Conservation (phyloP, 495 filamentous ascomycete species). For the Daldinia decipiens region DNA sequence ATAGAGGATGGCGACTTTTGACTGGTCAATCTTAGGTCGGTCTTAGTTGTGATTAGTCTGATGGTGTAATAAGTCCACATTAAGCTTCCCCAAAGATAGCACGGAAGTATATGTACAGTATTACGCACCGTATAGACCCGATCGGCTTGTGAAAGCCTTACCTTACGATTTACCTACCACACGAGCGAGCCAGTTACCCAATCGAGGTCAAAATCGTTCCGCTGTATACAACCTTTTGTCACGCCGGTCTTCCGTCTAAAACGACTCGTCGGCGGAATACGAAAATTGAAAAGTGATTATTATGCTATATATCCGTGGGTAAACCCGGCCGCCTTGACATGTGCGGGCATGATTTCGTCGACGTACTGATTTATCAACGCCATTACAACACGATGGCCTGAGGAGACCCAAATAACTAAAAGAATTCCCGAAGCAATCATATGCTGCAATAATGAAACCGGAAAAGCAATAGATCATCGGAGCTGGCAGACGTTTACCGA, state of each 20-base stretch:
- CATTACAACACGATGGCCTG: slow-evolving; percentile 15
- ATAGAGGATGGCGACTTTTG: slow-evolving; percentile 26
- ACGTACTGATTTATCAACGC: not conserved
- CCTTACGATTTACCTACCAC: slow-evolving; percentile 13
- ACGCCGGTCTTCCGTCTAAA: slow-evolving; percentile 10
- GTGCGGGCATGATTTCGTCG: slow-evolving; percentile 6
- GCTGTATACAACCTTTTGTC: slow-evolving; percentile 4
- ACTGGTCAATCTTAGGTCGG: slow-evolving; percentile 30
- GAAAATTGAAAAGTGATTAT: slow-evolving; percentile 7
- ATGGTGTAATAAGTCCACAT: slow-evolving; percentile 19
- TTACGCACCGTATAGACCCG: slow-evolving; percentile 17
- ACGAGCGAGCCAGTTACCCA: slow-evolving; percentile 38
- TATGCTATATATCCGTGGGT: not conserved
- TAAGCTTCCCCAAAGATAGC: slow-evolving; percentile 35
- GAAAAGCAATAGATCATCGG: slow-evolving; percentile 29
- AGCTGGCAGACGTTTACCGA: slow-evolving; percentile 15
- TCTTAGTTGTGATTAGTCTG: slow-evolving; percentile 18
- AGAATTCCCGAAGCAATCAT: slow-evolving; percentile 15
- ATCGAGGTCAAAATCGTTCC: slow-evolving; percentile 17
- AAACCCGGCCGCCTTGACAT: slow-evolving; percentile 8
- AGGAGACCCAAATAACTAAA: not conserved
- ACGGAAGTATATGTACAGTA: slow-evolving; percentile 27
- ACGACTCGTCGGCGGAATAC: not conserved
- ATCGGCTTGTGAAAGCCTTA: slow-evolving; percentile 42
- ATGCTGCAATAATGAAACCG: slow-evolving; percentile 24